Percentiles rank a stretch among this genome's conserved stretches.
These are phyloP conservation scores for Annona squamosa DNA, from an alignment of 164 flowering plant species.

Conservation along the genomic window DNA sequence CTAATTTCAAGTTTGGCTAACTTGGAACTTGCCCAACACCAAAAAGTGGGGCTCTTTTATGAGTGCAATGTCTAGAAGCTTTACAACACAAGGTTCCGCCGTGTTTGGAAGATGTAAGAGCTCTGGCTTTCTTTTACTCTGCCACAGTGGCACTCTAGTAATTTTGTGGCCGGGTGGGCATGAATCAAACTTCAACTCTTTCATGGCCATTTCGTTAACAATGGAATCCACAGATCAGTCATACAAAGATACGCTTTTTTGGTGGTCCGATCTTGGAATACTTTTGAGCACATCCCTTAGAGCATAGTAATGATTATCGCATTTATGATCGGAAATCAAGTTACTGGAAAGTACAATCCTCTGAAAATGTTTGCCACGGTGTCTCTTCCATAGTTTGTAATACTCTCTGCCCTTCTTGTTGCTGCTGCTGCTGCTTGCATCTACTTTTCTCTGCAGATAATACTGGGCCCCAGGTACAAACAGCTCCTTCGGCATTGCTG, in stretches of 20 bases:
- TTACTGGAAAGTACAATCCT: constrained; percentile 66
- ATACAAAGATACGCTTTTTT: constrained; percentile 17
- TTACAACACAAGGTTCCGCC: no score
- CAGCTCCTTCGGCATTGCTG: constrained; percentile 42
- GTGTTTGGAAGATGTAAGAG: neutral
- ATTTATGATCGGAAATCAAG: constrained; percentile 74
- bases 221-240: neutral
- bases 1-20: no score
- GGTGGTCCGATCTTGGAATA: constrained; percentile 31
- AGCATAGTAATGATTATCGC: constrained; percentile 84
- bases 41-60: no score
- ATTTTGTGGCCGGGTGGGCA: neutral
- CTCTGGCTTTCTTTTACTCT: neutral
- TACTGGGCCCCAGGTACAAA: constrained; percentile 31
- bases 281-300: constrained; percentile 85
- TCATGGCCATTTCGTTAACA: neutral
- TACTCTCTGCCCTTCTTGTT: constrained; percentile 24
- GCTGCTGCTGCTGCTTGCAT: constrained; percentile 9
- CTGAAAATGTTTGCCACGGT: constrained; percentile 69
- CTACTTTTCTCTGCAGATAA: constrained; percentile 42
- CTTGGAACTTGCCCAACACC: no score
- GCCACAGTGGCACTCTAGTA: neutral
- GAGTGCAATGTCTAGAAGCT: no score
- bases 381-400: constrained; percentile 61
- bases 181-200: neutral